phyloP scores from a whole-genome alignment of 2,329 filamentous ascomycete genomes.

The Paecilomyces niveus region DNA sequence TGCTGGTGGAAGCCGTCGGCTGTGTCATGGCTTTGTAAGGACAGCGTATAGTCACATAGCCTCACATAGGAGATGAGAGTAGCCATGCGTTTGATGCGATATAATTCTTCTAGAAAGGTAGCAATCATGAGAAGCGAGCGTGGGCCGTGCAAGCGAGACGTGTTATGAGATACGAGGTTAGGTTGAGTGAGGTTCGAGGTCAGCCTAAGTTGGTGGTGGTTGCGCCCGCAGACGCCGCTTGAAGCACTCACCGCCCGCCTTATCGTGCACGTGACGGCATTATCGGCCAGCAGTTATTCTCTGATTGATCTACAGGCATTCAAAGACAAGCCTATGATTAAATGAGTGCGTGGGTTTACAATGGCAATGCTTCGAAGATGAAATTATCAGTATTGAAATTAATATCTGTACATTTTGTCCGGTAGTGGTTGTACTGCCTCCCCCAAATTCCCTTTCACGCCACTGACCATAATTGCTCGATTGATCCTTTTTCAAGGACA shows the following conservation, averaged over 20 bases:
- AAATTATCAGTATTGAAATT: not conserved
- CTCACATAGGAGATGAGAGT: not conserved
- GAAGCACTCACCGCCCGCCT: not conserved
- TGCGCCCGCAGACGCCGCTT: not conserved
- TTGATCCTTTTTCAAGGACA: no score
- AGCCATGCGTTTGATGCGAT: not conserved
- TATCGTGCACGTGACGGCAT: not conserved
- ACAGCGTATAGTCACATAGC: not conserved
- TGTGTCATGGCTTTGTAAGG: not conserved
- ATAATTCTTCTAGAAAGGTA: slow-evolving; percentile 1
- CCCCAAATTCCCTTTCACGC: not conserved
- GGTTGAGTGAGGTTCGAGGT: slow-evolving; percentile 3
- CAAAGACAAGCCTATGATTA: no score
- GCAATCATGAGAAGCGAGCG: slow-evolving; percentile 4
- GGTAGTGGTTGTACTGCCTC: not conserved
- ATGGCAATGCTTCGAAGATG: no score
- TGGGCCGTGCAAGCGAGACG: not conserved
- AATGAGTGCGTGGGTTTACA: no score
- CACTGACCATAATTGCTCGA: not conserved
- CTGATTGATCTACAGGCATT: no score
- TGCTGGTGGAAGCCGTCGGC: not conserved
- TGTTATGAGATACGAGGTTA: slow-evolving; percentile 1
- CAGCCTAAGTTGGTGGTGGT: not conserved
- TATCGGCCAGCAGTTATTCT: no score
- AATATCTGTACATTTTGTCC: not conserved